These are phyloP conservation scores for Nigrograna mackinnonii DNA, from an alignment of 2,329 filamentous ascomycete species.

Conservation along the genomic window DNA sequence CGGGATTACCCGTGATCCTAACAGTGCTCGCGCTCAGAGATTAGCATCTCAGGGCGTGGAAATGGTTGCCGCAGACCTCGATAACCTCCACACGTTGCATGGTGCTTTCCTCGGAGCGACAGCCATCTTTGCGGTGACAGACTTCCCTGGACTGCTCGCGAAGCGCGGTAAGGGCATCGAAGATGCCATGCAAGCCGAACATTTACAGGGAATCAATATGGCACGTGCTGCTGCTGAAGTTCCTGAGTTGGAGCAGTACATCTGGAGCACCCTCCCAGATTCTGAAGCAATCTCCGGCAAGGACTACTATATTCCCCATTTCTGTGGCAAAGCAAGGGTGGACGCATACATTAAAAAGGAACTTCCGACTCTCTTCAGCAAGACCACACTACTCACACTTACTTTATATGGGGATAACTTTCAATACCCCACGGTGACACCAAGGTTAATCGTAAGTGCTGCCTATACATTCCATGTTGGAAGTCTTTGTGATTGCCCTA, in stretches of 20 bases:
- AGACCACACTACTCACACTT: neutral
- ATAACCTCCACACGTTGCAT: neutral
- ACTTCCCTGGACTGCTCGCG: neutral
- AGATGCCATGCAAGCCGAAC: neutral
- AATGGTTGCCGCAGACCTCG: neutral
- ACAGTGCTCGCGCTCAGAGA: neutral
- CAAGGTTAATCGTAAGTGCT: too few species aligned
- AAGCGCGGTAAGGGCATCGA: neutral
- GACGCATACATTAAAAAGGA: neutral
- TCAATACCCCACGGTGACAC: too few species aligned
- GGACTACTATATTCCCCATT: neutral
- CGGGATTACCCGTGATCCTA: neutral
- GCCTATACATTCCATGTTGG: too few species aligned
- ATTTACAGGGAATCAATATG: neutral
- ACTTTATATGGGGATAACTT: too few species aligned
- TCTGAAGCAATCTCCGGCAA: neutral
- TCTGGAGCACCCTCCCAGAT: neutral
- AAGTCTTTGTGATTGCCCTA: too few species aligned
- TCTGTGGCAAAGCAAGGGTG: neutral
- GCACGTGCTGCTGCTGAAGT: neutral
- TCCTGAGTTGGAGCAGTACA: neutral
- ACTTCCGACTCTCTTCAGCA: neutral
- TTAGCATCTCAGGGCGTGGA: neutral
- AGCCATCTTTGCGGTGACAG: neutral
- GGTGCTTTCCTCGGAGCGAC: neutral